phyloP scores from a whole-genome alignment of 148 eudicot species.

The Rheum nobile region DNA sequence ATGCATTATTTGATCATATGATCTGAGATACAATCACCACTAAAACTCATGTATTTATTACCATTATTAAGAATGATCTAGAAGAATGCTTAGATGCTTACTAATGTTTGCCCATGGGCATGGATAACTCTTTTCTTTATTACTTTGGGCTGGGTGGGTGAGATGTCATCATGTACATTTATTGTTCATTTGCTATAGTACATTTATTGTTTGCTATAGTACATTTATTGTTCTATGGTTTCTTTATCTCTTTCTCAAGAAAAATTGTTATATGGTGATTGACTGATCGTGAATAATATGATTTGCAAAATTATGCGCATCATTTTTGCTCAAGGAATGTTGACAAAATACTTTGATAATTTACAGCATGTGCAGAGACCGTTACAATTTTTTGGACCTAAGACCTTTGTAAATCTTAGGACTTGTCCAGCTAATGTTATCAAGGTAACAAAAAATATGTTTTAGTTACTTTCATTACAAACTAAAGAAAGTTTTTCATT shows the following conservation, averaged over 20 bases:
- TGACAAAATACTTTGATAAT: constrained; percentile 12
- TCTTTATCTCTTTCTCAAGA: too few species aligned
- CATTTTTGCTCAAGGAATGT: not conserved
- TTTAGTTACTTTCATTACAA: not conserved
- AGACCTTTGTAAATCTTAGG: constrained; percentile 65
- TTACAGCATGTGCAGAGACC: constrained; percentile 98
- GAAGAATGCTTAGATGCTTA: not conserved
- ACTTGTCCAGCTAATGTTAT: constrained; percentile 71
- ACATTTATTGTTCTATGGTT: too few species aligned
- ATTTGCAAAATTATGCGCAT: not conserved
- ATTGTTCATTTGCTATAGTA: not conserved
- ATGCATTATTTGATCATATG: not conserved
- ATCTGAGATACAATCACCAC: not conserved
- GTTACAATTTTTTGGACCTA: constrained; percentile 87
- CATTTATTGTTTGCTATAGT: not conserved
- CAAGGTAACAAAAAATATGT: constrained; percentile 37
- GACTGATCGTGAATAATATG: not conserved
- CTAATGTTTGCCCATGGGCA: not conserved
- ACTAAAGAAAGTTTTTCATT: not conserved
- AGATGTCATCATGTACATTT: not conserved
- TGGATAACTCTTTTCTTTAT: not conserved
- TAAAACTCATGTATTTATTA: not conserved
- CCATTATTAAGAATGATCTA: not conserved
- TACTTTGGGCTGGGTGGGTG: not conserved
- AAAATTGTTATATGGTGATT: not conserved